These are phyloP conservation scores for Phyllostachys edulis DNA, from an alignment of 176 grass and related monocot species.

Conservation along the genomic window DNA sequence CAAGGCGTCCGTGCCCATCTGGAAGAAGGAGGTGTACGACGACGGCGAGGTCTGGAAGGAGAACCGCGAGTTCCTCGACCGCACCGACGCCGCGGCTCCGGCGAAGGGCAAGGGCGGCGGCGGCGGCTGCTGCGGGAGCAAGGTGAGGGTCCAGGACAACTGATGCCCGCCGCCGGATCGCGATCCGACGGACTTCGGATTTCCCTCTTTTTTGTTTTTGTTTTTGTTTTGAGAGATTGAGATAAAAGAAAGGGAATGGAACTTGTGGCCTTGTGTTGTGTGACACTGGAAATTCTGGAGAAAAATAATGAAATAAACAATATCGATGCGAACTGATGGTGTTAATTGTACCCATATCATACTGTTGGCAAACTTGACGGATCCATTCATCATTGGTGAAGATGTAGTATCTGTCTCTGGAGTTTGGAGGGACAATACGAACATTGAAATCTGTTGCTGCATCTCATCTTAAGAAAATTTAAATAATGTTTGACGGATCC, in stretches of 20 bases:
- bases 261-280: neutral
- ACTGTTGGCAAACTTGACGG: neutral
- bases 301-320: neutral
- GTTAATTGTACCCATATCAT: neutral
- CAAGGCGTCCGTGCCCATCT: constrained; percentile 90
- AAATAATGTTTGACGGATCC: no score
- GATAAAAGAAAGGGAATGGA: neutral
- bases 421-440: neutral
- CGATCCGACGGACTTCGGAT: neutral
- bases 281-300: neutral
- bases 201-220: neutral
- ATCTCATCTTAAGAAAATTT: neutral
- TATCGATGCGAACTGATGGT: neutral
- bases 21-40: constrained; percentile 99
- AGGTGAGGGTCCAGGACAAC: constrained; percentile 50
- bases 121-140: constrained; percentile 65
- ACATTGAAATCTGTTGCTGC: neutral
- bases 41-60: constrained; percentile 99
- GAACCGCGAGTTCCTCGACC: constrained; percentile 85
- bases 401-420: neutral
- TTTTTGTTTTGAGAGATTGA: neutral
- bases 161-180: constrained; percentile 22
- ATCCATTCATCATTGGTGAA: neutral
- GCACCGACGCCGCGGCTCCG: neutral
- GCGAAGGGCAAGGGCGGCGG: neutral